Base-by-base conservation (phyloP, 2,329 filamentous ascomycete species). In the Fusarium oxysporum region DNA sequence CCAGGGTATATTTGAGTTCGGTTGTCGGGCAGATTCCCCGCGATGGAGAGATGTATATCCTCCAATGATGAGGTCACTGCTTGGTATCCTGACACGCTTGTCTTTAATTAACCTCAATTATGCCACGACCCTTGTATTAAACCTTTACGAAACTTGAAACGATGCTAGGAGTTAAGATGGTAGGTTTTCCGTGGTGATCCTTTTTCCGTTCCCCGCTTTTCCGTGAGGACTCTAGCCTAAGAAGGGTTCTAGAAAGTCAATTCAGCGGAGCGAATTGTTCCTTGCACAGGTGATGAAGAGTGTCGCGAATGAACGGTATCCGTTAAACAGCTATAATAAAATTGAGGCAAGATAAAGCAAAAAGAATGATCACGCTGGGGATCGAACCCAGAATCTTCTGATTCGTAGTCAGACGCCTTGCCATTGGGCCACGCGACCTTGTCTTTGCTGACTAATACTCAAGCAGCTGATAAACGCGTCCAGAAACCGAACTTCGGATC, bases 301-400 rank as follows among this genome's bases (percentile, higher is more conserved):
- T 9, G 28, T 7, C 8, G 3, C 2, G 5, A 13, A 13, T 48
- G 3, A 17, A 17, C 1, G 14, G 5, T 12, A 14, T 12, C 14
- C 0, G 2, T 47, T 4, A n/a, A n/a, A 16, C 3, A 30, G 12
- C 3, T 6, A 5, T 16, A 5, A 6, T 11, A 9, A 19, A 10
- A 6, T 21, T 3, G 3, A 21, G 9, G 11, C n/a, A 14, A 2
- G 1, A 25, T 3, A 21, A 9, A 28, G 33, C 19, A 67, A 67
- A 67, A 62, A 19, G 6, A 35, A 32, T 70, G 68, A 70, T 70
- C 67, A 71, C 57, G 68, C 61, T 71, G 67, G 67, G 68, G 68
- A 70, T 70, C 67, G 68, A 70, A 70, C 68, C 68, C 67, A 71
- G 67, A 70, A 70, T 70, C 68, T 70, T 70, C 68, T 70, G 68